Base-by-base conservation (phyloP, 148 eudicot genomes). In the Agrostemma githago region DNA sequence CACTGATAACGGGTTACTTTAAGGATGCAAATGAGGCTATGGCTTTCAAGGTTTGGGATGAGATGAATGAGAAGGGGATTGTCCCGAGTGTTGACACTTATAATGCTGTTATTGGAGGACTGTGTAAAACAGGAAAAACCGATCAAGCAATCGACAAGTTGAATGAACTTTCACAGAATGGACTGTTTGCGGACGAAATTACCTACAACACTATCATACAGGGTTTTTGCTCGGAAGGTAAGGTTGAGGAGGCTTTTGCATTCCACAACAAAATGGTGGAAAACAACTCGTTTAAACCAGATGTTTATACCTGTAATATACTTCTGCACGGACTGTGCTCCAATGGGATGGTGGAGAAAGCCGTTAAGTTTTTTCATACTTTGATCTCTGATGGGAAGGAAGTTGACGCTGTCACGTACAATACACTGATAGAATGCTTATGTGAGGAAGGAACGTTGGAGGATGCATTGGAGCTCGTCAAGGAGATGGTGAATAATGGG, bases 181-280 rank as follows among this genome's bases (percentile, higher is more conserved):
- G 94, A 9, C 74, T 93, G 72, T 78, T 88, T 74, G 96, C 96
- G 0, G 84, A 89, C 77, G 92, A 89, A 67, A 90, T 81, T 26
- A 93, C 98, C 7, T 90, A 85, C 73, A 93, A 93, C 74, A 82
- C 90, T 8, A 90, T 93, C 60, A 90, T 93, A 62, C 94, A 85
- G 66, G 96, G 96, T 43, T 90, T 81, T 44, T 93, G 98, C 70
- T 85, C 83, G 96, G 92, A 86, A 78, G 89, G 96, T 71, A 85
- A 89, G 73, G 74, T 89, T 72, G 96, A 93, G 83, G 82, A 84
- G 81, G 96, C 98, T 46, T 93, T 90, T 84, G 86, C 84, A 63
- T 90, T 90, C 80, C 90, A 89, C 34, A 26, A 26, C 34, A 26
- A 26, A 26, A 26, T 26, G 34, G 34, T 26, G 34, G 34, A 26